These are phyloP conservation scores for Botrytis hyacinthi DNA, from an alignment of 2,329 filamentous ascomycete species.

Conservation along the genomic window DNA sequence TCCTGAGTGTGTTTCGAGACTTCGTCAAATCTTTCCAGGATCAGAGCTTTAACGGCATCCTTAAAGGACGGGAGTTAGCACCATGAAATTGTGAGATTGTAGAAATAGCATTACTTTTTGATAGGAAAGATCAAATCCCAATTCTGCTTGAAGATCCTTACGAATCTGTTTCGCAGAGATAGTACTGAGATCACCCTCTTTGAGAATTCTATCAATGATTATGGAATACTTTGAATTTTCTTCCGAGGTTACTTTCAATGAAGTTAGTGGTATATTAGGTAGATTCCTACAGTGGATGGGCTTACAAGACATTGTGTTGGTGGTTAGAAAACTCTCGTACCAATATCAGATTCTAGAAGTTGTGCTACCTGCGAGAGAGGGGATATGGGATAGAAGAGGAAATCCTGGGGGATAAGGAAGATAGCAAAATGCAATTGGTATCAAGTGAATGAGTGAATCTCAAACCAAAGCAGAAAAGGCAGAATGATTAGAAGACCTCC, in stretches of 20 bases:
- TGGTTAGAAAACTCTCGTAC: background rate
- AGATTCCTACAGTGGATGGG: background rate
- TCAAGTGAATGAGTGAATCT: constrained; percentile 14
- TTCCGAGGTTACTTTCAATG: constrained; percentile 32
- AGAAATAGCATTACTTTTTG: constrained; percentile 38
- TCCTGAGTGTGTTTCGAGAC: constrained; percentile 29
- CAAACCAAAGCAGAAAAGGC: background rate
- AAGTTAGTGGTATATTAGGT: constrained; percentile 19
- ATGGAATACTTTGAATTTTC: constrained; percentile 38
- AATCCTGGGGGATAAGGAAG: background rate
- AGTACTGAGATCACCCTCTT: constrained; percentile 39
- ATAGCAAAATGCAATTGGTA: background rate
- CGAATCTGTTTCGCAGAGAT: constrained; percentile 43
- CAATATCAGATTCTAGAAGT: constrained; percentile 8
- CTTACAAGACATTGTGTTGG: constrained; percentile 31
- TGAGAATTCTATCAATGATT: constrained; percentile 43
- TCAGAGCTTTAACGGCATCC: constrained; percentile 52
- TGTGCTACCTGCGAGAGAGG: constrained; percentile 16
- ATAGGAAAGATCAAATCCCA: constrained; percentile 40
- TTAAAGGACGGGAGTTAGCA: constrained; percentile 33
- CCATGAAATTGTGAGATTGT: background rate
- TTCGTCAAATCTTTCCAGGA: constrained; percentile 55
- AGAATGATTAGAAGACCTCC: background rate
- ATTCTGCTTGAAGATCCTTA: constrained; percentile 36
- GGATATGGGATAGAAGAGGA: background rate